Base-by-base conservation (phyloP, 805 yeast species). In the Sugiyamaella floridensis region DNA sequence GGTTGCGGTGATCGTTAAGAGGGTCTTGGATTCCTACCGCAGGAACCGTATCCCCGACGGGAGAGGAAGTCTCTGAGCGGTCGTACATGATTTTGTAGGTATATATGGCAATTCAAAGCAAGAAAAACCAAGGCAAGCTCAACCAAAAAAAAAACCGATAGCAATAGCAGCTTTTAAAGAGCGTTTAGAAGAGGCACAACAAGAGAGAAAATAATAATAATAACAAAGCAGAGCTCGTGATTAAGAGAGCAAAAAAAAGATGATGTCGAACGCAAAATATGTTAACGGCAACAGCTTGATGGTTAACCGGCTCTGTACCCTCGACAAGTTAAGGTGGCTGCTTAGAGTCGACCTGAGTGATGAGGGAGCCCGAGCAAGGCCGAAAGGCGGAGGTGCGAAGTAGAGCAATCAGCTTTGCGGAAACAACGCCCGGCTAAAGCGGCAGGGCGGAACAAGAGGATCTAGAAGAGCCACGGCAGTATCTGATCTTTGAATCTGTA, bases 1-100 rank as follows among this genome's bases (percentile, higher is more conserved):
- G 79, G 58, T 72, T 69, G 54, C 81, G 72, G 59, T 77, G 81
- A 60, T 77, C 81, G 55, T 75, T 67, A 37, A 77, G 63, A 49
- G 67, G 75, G 48, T 42, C 50, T 15, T 51, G 48, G 28, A 44
- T n/a, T 16, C n/a, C 42, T 3, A 26, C 43, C 40, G 18, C 42
- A 4, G 37, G 14, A n/a, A 8, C 10, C 41, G 11, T 28, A 43
- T 11, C 28, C 19, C 6, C 22, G 15, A 19, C 22, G 22, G 43
- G 43, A 5, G 37, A 32, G 12, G 37, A n/a, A 16, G 19, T 26
- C 18, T 41, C 32, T 26, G 22, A 20, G 12, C 43, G 40, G 29
- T 19, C 16, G 28, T 48, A 20, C 20, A 41, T 14, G 32, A n/a
- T n/a, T 29, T 18, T 4, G 14, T 3, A 29, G 43, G 18, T 5